Percentiles rank a stretch among this genome's conserved stretches.
These are phyloP conservation scores for Craspedostauros australis DNA, from an alignment of 108 stramenopile genomes.

Conservation along the genomic window DNA sequence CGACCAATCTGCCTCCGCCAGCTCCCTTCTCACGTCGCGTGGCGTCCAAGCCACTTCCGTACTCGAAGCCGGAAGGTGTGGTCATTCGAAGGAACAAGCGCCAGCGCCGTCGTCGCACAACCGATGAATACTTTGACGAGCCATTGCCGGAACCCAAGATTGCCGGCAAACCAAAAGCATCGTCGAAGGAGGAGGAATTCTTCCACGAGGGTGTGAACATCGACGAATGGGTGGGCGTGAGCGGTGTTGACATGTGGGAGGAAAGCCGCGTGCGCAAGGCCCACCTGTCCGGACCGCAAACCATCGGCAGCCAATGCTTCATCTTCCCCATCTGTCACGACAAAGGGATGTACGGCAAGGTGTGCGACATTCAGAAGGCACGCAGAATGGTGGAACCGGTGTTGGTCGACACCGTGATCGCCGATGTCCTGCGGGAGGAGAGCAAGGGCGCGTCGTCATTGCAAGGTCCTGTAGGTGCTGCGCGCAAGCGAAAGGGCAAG, in stretches of 20 bases:
- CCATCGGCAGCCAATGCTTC: slow-evolving; percentile 64
- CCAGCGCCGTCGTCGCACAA: slow-evolving; percentile 14
- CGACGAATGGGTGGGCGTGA: slow-evolving; percentile 46
- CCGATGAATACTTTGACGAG: slow-evolving; percentile 72
- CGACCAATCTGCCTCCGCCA: slow-evolving; percentile 24
- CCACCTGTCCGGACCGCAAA: slow-evolving; percentile 44
- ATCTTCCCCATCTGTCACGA: slow-evolving; percentile 85
- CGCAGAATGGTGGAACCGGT: slow-evolving; percentile 48
- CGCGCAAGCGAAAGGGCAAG: slow-evolving; percentile 21
- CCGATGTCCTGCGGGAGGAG: slow-evolving; percentile 51
- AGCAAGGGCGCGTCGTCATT: too few species aligned
- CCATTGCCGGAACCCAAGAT: slow-evolving; percentile 61
- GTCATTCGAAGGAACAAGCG: slow-evolving; percentile 1
- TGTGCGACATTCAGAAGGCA: slow-evolving; percentile 58
- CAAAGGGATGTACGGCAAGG: slow-evolving; percentile 53
- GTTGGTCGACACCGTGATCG: slow-evolving; percentile 41
- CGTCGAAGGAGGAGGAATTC: slow-evolving; percentile 6
- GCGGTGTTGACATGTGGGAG: slow-evolving; percentile 60
- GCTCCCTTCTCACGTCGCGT: slow-evolving; percentile 16
- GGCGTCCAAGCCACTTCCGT: too few species aligned
- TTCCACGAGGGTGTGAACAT: slow-evolving; percentile 12
- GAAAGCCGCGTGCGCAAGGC: slow-evolving; percentile 42
- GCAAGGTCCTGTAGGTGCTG: slow-evolving; percentile 20
- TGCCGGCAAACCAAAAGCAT: slow-evolving; percentile 12
- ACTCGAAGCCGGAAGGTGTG: not conserved